Base-by-base conservation (phyloP, 345 rosid genomes). In the Clausena lansium region DNA sequence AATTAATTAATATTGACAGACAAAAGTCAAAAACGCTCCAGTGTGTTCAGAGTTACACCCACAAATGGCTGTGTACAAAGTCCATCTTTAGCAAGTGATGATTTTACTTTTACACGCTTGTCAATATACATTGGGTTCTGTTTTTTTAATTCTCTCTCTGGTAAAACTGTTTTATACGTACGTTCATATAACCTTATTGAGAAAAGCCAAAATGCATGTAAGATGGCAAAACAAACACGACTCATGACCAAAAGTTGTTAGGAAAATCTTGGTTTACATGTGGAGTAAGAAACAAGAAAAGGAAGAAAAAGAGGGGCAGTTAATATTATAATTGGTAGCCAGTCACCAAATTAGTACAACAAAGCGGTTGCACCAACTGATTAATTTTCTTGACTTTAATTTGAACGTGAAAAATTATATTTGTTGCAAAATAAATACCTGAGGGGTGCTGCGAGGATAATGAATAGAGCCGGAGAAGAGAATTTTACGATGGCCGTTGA, bases 391-490 rank as follows among this genome's bases (percentile, higher is more conserved):
- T 17, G 57, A 17, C 57, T 52, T 52, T 52, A 52, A 4, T 15
- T 52, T 52, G 57, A 52, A 5, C 6, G 22, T 17, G 55, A 45
- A 45, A 45, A n/a, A n/a, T n/a, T n/a, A 45, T 45, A 45, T 45
- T 45, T 45, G 61, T 45, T 10, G 47, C 20, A 30, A 39, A 62
- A 50, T 9, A 65, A 35, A 52, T 68, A 85, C 88, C 81, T 83
- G 73, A 2, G 88, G 88, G 66, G 88, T 83, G 76, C 88, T 85
- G 6, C 88, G 78, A 62, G 88, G 86, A 71, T 85, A 85, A 71
- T 85, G 88, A 70, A 85, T 85, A 7, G 88, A 85, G 19, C 88
- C 88, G 2, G 88, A 85, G 74, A 85, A 81, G 27, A 85, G 80
- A 52, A 85, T 74, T 57, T n/a, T 70, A 45, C 52, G 84, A 39